Evolutionary conservation across 768 basidiomycete species (phyloP).

Genomic region (Naganishia randhawae): DNA sequence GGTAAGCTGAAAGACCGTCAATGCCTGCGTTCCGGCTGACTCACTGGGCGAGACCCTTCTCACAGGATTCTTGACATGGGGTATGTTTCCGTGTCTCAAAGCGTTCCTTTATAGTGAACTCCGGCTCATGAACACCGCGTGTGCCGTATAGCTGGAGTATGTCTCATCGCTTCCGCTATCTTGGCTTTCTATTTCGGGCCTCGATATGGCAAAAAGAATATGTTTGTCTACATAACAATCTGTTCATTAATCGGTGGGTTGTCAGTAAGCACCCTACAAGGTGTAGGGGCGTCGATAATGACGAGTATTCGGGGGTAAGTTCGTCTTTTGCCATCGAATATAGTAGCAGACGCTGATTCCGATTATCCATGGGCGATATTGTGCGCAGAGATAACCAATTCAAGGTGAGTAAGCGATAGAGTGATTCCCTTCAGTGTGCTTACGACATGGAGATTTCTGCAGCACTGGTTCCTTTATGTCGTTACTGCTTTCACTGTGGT

Average conservation of each 20-base stretch:
- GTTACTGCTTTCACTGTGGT: slow-evolving; percentile 74
- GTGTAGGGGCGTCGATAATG: slow-evolving; percentile 86
- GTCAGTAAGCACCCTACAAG: slow-evolving; percentile 68
- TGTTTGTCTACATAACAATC: slow-evolving; percentile 78
- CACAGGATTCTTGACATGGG: slow-evolving; percentile 65
- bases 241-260: slow-evolving; percentile 92
- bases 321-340: neutral
- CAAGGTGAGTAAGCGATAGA: slow-evolving; percentile 52
- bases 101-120: slow-evolving; percentile 61
- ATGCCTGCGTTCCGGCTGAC: neutral
- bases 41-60: neutral
- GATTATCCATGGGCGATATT: no score
- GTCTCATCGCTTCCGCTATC: slow-evolving; percentile 36
- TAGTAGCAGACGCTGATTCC: neutral
- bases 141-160: slow-evolving; percentile 57
- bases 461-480: slow-evolving; percentile 61
- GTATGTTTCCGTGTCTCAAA: slow-evolving; percentile 52
- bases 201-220: slow-evolving; percentile 81
- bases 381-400: slow-evolving; percentile 59
- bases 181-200: slow-evolving; percentile 39
- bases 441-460: neutral
- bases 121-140: neutral
- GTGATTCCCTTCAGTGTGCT: neutral
- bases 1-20: neutral
- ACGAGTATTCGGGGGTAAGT: slow-evolving; percentile 55